Conservation (phyloP, 805 yeast species). For the Candida boidinii region DNA sequence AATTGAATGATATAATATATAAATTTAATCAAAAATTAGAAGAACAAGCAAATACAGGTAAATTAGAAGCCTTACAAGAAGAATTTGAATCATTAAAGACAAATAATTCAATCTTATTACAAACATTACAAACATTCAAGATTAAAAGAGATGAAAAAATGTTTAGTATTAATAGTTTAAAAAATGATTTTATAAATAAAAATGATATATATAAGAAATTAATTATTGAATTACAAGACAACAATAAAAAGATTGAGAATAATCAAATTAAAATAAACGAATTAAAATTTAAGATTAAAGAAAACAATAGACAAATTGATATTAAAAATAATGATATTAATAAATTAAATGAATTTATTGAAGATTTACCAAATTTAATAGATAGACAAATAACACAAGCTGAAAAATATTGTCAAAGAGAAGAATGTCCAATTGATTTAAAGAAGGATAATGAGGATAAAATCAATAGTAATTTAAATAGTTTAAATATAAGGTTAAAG, state of each 20-base stretch:
- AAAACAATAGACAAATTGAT: slow-evolving; percentile 12
- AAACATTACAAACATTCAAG: slow-evolving; percentile 12
- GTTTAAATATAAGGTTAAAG: slow-evolving; percentile 36
- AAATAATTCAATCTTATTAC: slow-evolving; percentile 18
- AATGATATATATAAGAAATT: too few species aligned
- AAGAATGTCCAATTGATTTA: slow-evolving; percentile 29
- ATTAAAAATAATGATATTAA: slow-evolving; percentile 15
- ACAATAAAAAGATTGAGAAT: slow-evolving; percentile 7
- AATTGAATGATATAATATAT: slow-evolving; percentile 18
- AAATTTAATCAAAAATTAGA: slow-evolving; percentile 30
- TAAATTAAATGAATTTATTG: slow-evolving; percentile 19
- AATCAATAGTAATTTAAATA: slow-evolving; percentile 39
- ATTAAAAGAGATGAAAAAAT: slow-evolving; percentile 13
- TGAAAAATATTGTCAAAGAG: slow-evolving; percentile 34
- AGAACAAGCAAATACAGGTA: slow-evolving; percentile 37
- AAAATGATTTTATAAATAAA: too few species aligned
- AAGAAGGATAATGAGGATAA: slow-evolving; percentile 36
- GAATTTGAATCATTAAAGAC: slow-evolving; percentile 23
- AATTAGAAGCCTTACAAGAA: slow-evolving; percentile 23
- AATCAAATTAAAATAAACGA: slow-evolving; percentile 5
- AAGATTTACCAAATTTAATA: slow-evolving; percentile 20
- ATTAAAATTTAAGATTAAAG: slow-evolving; percentile 5
- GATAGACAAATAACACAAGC: slow-evolving; percentile 22
- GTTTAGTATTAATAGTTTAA: too few species aligned
- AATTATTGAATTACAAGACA: slow-evolving; percentile 5